phyloP scores from a whole-genome alignment of 2,329 filamentous ascomycete genomes.

The Sphaerulina vaccinii region DNA sequence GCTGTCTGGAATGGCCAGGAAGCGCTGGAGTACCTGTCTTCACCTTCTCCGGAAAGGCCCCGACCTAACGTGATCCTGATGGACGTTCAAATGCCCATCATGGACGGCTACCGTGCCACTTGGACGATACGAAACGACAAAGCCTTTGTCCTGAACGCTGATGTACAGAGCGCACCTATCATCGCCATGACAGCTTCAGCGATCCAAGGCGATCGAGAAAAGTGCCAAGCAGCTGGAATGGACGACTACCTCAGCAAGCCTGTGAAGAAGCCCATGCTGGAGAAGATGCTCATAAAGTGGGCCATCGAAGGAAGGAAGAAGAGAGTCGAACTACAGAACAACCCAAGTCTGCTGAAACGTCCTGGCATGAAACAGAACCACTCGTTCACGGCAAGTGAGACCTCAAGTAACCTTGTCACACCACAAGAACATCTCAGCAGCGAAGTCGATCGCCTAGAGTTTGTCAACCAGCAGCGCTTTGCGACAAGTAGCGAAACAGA shows the following conservation, averaged over 20 bases:
- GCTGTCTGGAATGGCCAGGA: constrained; percentile 78
- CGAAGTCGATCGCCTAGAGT: constrained; percentile 38
- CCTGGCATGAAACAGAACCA: constrained; percentile 23
- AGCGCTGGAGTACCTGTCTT: constrained; percentile 67
- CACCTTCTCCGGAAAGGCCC: constrained; percentile 43
- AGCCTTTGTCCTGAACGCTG: constrained; percentile 60
- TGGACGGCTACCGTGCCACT: constrained; percentile 76
- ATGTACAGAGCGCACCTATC: constrained; percentile 63
- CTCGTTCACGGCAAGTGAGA: constrained; percentile 27
- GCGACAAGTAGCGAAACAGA: constrained; percentile 45
- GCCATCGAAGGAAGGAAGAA: constrained; percentile 47
- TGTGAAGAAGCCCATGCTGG: constrained; percentile 65
- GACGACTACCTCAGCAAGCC: constrained; percentile 72
- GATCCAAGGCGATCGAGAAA: constrained; percentile 73
- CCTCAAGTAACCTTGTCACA: constrained; percentile 28
- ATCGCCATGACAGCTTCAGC: constrained; percentile 81
- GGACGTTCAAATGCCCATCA: constrained; percentile 53
- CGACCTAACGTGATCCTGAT: constrained; percentile 70
- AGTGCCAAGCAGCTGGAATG: constrained; percentile 72
- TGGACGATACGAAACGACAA: constrained; percentile 68
- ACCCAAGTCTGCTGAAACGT: constrained; percentile 19
- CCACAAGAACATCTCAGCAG: constrained; percentile 36
- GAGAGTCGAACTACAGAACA: constrained; percentile 28
- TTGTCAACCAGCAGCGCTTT: constrained; percentile 40
- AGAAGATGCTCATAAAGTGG: constrained; percentile 72